phyloP scores from a whole-genome alignment of 345 rosid species.

The Citrus sp. region DNA sequence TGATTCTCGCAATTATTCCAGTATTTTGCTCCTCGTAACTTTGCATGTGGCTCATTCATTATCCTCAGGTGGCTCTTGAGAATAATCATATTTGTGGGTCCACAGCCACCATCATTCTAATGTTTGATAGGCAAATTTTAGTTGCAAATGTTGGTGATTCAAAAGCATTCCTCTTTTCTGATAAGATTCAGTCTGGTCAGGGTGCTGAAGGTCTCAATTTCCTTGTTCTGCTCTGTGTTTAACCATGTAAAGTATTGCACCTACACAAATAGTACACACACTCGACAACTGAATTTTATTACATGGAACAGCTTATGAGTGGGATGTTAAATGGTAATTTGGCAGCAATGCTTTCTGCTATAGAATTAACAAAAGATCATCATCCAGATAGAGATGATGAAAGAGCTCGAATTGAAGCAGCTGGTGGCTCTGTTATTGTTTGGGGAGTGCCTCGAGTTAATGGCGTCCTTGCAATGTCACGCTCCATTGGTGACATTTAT shows the following conservation, averaged over 20 bases:
- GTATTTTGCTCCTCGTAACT: neutral
- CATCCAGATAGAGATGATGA: constrained; percentile 27
- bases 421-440: constrained; percentile 22
- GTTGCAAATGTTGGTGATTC: constrained; percentile 30
- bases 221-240: neutral
- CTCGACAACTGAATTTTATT: neutral
- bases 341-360: constrained; percentile 11
- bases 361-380: constrained; percentile 25
- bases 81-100: constrained; percentile 19
- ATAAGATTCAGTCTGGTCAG: constrained; percentile 2
- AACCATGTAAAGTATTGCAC: neutral
- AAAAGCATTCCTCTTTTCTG: constrained; percentile 18
- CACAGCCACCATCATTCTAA: constrained; percentile 13
- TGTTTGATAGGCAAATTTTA: constrained; percentile 12
- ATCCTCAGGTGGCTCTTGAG: constrained; percentile 17
- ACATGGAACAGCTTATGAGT: neutral
- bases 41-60: neutral
- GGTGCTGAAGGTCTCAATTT: neutral
- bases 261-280: neutral
- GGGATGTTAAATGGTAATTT: neutral
- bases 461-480: constrained; percentile 28
- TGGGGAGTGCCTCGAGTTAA: constrained; percentile 25
- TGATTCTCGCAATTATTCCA: neutral
- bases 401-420: constrained; percentile 19
- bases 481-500: constrained; percentile 25